Base-by-base conservation (phyloP, 2,329 filamentous ascomycete genomes). In the Chaetothyriales sp. region DNA sequence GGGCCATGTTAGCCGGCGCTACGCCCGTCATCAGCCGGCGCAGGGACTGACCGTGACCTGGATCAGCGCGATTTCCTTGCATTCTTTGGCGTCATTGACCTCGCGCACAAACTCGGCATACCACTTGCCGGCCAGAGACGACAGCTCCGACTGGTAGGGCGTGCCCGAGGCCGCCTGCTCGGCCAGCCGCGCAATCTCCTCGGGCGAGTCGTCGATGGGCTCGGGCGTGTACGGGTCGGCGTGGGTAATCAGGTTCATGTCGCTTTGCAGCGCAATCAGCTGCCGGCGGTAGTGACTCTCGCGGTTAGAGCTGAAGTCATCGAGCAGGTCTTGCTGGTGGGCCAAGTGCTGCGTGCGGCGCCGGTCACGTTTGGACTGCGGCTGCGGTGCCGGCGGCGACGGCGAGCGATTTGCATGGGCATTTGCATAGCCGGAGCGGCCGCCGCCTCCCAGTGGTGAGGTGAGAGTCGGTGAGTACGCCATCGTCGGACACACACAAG, bases 211-310 rank as follows among this genome's bases (percentile, higher is more conserved):
- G 13, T 78, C 77, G 51, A 95, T 75, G 47, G 86, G 81, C 54
- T 80, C 78, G 55, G 81, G 75, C 49, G 77, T 74, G 66, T 94
- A 94, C 0, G 86, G 85, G 63, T 95, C 85, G 49, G 92, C 86
- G 60, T 86, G 82, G 66, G 88, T 82, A 59, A 95, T 87, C 46
- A 94, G 77, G 53, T 80, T 86, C 70, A 89, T 89, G 67, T 95
- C 89, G 58, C 87, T 82, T 69, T 95, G 89, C n/a, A 95, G 81
- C 59, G 87, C 87, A 63, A 92, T 84, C 1, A 95, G 77, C 68
- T 95, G 88, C 59, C 92, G 86, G 56, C 89, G 82, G 68, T 94
- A 97, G 62, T 88, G 82, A 56, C 78, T 74, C 67, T 95, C 88
- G 58, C 86, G 80, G 64, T 94, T 89, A 57, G 83, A 79, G 57